Evolutionary conservation across 495 filamentous ascomycete genomes (phyloP).

Genomic region (Podospora pseudopauciseta): DNA sequence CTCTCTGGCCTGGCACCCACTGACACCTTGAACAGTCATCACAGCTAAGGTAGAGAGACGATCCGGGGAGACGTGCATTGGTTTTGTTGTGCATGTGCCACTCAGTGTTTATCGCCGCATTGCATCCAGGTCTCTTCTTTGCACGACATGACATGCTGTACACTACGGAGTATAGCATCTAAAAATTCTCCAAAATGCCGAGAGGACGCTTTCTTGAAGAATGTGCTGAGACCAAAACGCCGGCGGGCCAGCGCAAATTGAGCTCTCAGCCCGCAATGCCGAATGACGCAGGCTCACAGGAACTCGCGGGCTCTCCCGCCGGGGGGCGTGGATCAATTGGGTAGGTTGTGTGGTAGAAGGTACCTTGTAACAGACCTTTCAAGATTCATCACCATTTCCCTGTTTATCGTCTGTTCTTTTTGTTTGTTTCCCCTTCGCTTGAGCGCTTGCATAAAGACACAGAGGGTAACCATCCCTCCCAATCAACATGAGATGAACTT

Average conservation of each 20-base stretch:
- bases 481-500: background rate
- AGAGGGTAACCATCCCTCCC: background rate
- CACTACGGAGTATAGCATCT: background rate
- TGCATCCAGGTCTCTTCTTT: no score
- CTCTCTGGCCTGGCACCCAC: background rate
- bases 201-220: background rate
- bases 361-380: background rate
- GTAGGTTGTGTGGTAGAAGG: no score
- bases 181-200: background rate
- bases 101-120: background rate
- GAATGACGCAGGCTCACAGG: slow-evolving; percentile 7
- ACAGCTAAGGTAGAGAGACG: background rate
- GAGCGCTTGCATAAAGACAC: background rate
- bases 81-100: background rate
- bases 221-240: background rate
- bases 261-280: background rate
- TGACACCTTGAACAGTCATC: background rate
- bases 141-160: background rate
- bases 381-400: slow-evolving; percentile 2
- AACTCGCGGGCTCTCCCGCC: slow-evolving; percentile 3
- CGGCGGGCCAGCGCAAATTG: background rate
- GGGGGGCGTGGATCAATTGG: background rate
- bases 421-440: background rate
- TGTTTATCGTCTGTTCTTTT: background rate
- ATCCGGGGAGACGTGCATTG: background rate